Evolutionary conservation across 2,329 filamentous ascomycete species (phyloP), one percentile per base, ranked within the genome.

Genomic region (Kalaharituber pfeilii): DNA sequence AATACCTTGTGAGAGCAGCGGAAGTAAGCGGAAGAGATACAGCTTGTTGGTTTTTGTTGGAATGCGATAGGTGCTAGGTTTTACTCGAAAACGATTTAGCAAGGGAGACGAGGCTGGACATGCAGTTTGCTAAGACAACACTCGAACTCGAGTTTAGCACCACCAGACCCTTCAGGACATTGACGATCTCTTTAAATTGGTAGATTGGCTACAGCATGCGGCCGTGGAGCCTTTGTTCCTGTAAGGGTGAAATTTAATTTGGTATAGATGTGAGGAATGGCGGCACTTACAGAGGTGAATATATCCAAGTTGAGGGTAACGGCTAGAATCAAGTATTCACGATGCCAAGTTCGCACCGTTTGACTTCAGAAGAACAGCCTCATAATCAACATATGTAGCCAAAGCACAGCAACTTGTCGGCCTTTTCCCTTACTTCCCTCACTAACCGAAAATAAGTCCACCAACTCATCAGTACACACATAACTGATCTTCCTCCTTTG

Each of bases 181-280:
- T 82, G 3, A 84, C 66, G 9, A 98, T 70, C 65, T 94, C 91
- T 58, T 77, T 81, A 44, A 85, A 77, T 64, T 94, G 85, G 7
- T 79, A 81, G 4, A 86, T 72, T 0, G 89, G 89, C 66, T 91
- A 85, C 3, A 89, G 91, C 80, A 93, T 91, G 50, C 81, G 77
- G 0, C 91, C 88, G 13, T 91, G 76, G 20, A 98, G 72, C 0
- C 89, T 88, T 65, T 95, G 89, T 67, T 98, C 91, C 62, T 63
- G 54, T 13, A 11, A 45, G 18, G 20, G 28, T 22, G 49, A 53
- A 33, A 39, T 58, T 45, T 36, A n/a, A 54, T 47, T 11, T 26
- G 53, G 8, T 9, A 8, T n/a, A 15, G n/a, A 50, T 18, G 22
- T 24, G 15, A 50, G 15, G 24, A 15, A 52, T n/a, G 26, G 22